Conservation (phyloP, 306 rosid species). For the Quercus berberidifolia region DNA sequence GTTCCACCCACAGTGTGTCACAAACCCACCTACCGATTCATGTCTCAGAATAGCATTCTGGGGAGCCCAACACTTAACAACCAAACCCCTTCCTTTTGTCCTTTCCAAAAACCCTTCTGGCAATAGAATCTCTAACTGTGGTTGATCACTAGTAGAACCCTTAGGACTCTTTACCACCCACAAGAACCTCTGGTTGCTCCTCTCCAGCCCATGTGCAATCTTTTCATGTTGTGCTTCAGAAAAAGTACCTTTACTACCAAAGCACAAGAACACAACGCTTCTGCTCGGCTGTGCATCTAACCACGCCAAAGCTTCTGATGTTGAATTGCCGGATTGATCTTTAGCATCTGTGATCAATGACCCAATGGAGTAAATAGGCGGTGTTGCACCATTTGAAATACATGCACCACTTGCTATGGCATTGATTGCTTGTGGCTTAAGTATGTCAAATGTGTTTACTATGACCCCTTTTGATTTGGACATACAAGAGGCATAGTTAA, state of each 20-base stretch:
- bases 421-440: neutral
- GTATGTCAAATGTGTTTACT: constrained; percentile 7
- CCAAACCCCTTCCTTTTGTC: neutral
- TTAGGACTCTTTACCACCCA: constrained; percentile 6
- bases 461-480: constrained; percentile 4
- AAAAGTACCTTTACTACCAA: neutral
- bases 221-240: neutral
- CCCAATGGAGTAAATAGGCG: constrained; percentile 17
- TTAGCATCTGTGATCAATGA: constrained; percentile 17
- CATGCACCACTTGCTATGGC: constrained; percentile 10
- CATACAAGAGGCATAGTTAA: neutral
- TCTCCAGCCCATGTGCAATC: neutral
- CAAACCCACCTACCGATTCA: neutral
- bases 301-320: neutral
- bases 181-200: neutral
- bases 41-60: neutral
- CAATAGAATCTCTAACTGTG: neutral
- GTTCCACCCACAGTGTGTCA: constrained; percentile 9
- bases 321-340: neutral
- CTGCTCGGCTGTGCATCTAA: neutral
- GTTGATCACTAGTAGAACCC: neutral
- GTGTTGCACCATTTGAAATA: neutral
- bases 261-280: constrained; percentile 5
- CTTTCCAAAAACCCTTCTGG: neutral
- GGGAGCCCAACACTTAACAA: neutral